These are phyloP conservation scores for Panaeolus papilionaceus DNA, from an alignment of 768 basidiomycete genomes.

Conservation along the genomic window DNA sequence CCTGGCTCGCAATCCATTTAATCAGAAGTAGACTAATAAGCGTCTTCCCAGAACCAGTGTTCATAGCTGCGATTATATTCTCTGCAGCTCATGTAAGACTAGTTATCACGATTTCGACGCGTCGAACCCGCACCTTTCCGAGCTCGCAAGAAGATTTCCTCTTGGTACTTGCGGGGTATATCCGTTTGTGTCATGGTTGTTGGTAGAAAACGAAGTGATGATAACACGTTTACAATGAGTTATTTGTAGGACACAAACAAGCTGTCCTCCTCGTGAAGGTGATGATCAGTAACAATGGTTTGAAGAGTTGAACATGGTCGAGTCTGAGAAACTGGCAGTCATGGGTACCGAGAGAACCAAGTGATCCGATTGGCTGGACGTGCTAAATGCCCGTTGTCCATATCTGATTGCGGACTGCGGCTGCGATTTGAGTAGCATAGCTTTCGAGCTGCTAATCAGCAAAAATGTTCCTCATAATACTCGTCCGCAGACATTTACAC, in stretches of 20 bases:
- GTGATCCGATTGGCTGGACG: not conserved
- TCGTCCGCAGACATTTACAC: not conserved
- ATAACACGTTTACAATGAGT: not conserved
- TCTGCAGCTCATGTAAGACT: constrained; percentile 39
- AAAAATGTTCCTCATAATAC: constrained; percentile 7
- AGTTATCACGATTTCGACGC: constrained; percentile 2
- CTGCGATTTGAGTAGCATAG: not conserved
- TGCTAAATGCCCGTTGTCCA: not conserved
- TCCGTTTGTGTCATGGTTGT: constrained; percentile 18
- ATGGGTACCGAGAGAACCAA: not conserved
- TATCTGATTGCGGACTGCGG: constrained; percentile 4
- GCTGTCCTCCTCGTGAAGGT: not conserved
- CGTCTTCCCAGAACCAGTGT: constrained; percentile 83
- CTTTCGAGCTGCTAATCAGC: not conserved
- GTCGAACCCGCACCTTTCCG: constrained; percentile 43
- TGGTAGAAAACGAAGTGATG: not conserved
- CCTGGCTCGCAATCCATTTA: constrained; percentile 70
- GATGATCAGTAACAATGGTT: not conserved
- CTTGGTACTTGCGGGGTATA: constrained; percentile 65
- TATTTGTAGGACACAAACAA: not conserved
- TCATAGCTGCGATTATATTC: constrained; percentile 77
- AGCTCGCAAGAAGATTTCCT: constrained; percentile 71
- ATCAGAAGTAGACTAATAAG: constrained; percentile 78
- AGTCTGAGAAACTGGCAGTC: not conserved
- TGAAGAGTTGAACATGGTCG: not conserved